Evolutionary conservation across 1,284 basidiomycete genomes (phyloP).

Genomic region (Xanthoconium separans): DNA sequence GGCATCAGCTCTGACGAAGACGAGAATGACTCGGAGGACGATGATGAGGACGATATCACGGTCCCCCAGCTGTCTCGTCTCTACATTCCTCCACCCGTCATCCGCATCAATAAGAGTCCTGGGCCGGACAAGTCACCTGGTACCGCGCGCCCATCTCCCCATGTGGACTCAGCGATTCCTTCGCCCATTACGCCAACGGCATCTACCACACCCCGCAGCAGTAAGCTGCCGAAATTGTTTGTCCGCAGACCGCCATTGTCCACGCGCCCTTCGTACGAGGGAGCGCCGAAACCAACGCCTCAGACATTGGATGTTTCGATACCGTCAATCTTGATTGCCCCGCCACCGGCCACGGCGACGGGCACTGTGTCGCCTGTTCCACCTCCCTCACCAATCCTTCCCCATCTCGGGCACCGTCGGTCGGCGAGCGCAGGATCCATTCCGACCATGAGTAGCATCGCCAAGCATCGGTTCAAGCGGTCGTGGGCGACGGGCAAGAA

Average conservation of each 20-base stretch:
- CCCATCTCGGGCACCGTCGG: conserved; percentile 30
- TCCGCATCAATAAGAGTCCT: conserved; percentile 17
- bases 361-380: conserved; percentile 13
- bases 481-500: conserved; percentile 33
- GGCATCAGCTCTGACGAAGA: conserved; percentile 65
- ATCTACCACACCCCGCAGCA: conserved; percentile 16
- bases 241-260: conserved; percentile 35
- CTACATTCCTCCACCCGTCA: conserved; percentile 29
- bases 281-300: conserved; percentile 12
- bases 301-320: conserved; percentile 1
- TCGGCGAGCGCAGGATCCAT: conserved; percentile 33
- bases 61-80: conserved; percentile 25
- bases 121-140: conserved; percentile 19
- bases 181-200: conserved; percentile 22
- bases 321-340: conserved; percentile 13
- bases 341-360: conserved; percentile 1
- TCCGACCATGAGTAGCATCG: conserved; percentile 19
- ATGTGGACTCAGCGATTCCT: conserved; percentile 6
- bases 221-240: conserved; percentile 39
- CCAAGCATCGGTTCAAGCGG: conserved; percentile 32
- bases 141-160: conserved; percentile 28
- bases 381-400: conserved; percentile 17
- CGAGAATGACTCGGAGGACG: conserved; percentile 38
- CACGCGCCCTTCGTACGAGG: conserved; percentile 33
- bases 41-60: conserved; percentile 22